These are phyloP conservation scores for Globisporangium perplexum DNA, from an alignment of 352 stramenopile genomes.

Conservation along the genomic window DNA sequence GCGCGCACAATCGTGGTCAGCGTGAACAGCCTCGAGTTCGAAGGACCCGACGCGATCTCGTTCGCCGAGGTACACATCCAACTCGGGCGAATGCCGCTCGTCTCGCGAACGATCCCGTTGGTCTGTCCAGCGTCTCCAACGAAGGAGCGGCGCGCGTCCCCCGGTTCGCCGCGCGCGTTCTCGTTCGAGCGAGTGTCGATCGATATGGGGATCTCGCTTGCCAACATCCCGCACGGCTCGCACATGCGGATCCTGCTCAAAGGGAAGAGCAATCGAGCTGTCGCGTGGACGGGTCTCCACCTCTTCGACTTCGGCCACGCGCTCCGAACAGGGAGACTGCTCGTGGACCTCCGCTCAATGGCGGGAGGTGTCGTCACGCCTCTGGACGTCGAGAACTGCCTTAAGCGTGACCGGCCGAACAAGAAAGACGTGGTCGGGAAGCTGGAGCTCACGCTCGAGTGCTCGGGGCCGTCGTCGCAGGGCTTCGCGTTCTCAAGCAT, in stretches of 20 bases:
- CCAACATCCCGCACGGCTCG: conserved; percentile 71
- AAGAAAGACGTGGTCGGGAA: conserved; percentile 31
- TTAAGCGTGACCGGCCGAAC: conserved; percentile 21
- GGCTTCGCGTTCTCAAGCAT: conserved; percentile 62
- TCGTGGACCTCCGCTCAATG: conserved; percentile 24
- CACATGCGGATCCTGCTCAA: conserved; percentile 59
- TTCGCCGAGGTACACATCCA: conserved; percentile 19
- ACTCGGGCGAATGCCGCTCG: conserved; percentile 23
- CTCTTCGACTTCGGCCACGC: conserved; percentile 82
- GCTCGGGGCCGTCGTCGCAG: conserved; percentile 27
- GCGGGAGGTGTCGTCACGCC: conserved; percentile 37
- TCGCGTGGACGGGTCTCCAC: conserved; percentile 66
- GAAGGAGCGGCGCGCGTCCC: conserved; percentile 14
- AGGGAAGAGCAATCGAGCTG: conserved; percentile 26
- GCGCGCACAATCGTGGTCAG: conserved; percentile 15
- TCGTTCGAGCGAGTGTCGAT: conserved; percentile 4
- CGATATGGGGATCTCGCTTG: conserved; percentile 29
- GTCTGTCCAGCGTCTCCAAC: conserved; percentile 10
- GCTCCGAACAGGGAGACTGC: conserved; percentile 39
- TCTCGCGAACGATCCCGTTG: conserved; percentile 11
- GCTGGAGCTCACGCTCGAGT: conserved; percentile 43
- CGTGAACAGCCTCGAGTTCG: conserved; percentile 8
- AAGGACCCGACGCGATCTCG: conserved; percentile 8
- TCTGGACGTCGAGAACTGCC: conserved; percentile 73
- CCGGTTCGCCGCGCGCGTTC: conserved; percentile 6